Percentiles rank a stretch among this genome's conserved stretches.
phyloP scores from a whole-genome alignment of 768 basidiomycete species.

The Cubamyces lactineus region DNA sequence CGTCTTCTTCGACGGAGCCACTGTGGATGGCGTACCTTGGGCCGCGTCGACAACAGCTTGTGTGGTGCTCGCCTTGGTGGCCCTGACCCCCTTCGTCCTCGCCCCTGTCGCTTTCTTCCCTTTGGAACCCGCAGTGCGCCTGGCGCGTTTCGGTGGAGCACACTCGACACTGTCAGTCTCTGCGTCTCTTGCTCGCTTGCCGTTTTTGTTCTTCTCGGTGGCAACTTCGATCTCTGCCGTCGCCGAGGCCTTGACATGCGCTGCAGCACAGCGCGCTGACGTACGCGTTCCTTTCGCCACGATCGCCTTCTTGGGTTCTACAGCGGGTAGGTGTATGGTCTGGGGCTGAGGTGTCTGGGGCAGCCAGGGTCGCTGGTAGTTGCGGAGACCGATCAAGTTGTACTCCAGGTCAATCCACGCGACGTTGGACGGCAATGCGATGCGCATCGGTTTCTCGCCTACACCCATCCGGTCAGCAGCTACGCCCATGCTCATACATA shows the following conservation, averaged over 20 bases:
- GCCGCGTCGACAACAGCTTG: neutral
- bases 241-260: neutral
- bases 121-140: neutral
- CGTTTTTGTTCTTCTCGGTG: neutral
- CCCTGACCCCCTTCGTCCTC: neutral
- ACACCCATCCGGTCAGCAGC: neutral
- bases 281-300: neutral
- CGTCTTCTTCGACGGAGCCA: neutral
- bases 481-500: neutral
- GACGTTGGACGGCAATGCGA: neutral
- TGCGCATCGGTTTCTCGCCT: constrained; percentile 6
- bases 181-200: neutral
- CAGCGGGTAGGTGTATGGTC: neutral
- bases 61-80: neutral
- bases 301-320: neutral
- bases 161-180: neutral
- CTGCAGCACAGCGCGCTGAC: neutral
- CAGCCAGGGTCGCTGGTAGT: constrained; percentile 4
- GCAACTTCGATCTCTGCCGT: neutral
- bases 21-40: neutral
- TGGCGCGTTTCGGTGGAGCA: neutral
- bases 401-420: constrained; percentile 13
- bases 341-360: neutral
- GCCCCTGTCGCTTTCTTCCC: neutral
- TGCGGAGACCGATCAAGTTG: neutral